Conservation (phyloP, 306 rosid species). For the Hippophae tibetana region DNA sequence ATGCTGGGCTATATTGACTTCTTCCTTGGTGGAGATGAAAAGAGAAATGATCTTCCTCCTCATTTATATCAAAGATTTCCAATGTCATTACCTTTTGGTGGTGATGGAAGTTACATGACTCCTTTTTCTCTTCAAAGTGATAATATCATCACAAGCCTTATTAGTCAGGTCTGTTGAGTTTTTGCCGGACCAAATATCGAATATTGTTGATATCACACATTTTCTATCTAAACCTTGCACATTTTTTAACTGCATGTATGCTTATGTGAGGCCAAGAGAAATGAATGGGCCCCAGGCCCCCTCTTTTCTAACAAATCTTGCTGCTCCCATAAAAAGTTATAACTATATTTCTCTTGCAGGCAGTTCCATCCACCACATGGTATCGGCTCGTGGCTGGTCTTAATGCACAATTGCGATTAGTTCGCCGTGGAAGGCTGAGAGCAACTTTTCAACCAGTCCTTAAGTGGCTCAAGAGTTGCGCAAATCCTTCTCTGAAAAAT, state of each 20-base stretch:
- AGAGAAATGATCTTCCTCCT: slow-evolving; percentile 91
- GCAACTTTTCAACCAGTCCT: slow-evolving; percentile 71
- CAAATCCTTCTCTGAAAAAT: slow-evolving; percentile 71
- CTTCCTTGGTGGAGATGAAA: slow-evolving; percentile 98
- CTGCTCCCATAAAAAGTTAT: not conserved
- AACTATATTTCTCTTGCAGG: slow-evolving; percentile 32
- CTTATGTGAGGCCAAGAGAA: not conserved
- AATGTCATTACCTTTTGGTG: slow-evolving; percentile 77
- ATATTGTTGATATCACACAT: too few species aligned
- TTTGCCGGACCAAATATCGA: not conserved
- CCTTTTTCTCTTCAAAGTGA: slow-evolving; percentile 83
- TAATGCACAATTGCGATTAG: slow-evolving; percentile 90
- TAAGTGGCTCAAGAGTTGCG: slow-evolving; percentile 82
- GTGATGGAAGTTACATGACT: slow-evolving; percentile 97
- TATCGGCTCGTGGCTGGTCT: slow-evolving; percentile 91
- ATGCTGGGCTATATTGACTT: slow-evolving; percentile 93
- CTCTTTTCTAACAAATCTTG: not conserved
- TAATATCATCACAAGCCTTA: slow-evolving; percentile 87
- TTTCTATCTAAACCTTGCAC: too few species aligned
- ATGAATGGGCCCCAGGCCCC: not conserved
- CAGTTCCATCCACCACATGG: slow-evolving; percentile 90
- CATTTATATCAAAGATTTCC: slow-evolving; percentile 74
- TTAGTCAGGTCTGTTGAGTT: slow-evolving; percentile 80
- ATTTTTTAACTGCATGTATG: not conserved
- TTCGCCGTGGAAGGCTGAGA: slow-evolving; percentile 78